These are phyloP conservation scores for Alnus glutinosa DNA, from an alignment of 306 rosid genomes.

Conservation along the genomic window DNA sequence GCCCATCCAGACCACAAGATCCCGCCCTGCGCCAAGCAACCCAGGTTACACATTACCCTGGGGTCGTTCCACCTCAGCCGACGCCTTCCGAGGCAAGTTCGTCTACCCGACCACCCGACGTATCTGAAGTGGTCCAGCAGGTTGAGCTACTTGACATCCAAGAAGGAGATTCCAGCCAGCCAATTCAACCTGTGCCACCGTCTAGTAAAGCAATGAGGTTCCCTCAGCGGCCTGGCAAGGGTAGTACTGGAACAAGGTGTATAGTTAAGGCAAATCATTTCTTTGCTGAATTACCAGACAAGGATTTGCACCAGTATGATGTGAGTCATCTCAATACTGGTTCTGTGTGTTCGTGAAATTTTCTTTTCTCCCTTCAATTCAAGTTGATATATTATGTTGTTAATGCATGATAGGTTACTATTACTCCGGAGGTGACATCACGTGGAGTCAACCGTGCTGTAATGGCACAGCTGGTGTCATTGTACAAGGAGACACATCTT, in stretches of 20 bases:
- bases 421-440: conserved; percentile 83
- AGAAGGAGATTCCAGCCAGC: conserved; percentile 43
- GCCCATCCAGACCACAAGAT: conserved; percentile 59
- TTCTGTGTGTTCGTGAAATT: not conserved
- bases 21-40: conserved; percentile 99
- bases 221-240: conserved; percentile 94
- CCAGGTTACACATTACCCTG: conserved; percentile 62
- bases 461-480: conserved; percentile 69
- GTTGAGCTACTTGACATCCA: conserved; percentile 40
- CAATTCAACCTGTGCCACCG: conserved; percentile 51
- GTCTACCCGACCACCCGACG: conserved; percentile 49
- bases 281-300: conserved; percentile 85
- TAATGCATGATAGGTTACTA: conserved; percentile 61
- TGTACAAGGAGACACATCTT: conserved; percentile 71
- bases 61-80: conserved; percentile 52
- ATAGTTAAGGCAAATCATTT: conserved; percentile 91
- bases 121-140: conserved; percentile 37
- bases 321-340: conserved; percentile 47
- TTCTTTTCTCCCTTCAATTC: not conserved
- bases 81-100: conserved; percentile 60
- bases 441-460: conserved; percentile 93
- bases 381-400: not conserved
- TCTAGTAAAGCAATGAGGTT: conserved; percentile 87
- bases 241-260: conserved; percentile 60
- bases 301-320: conserved; percentile 95